Base-by-base conservation (phyloP, 2,329 filamentous ascomycete genomes). In the Passalora sequoiae region DNA sequence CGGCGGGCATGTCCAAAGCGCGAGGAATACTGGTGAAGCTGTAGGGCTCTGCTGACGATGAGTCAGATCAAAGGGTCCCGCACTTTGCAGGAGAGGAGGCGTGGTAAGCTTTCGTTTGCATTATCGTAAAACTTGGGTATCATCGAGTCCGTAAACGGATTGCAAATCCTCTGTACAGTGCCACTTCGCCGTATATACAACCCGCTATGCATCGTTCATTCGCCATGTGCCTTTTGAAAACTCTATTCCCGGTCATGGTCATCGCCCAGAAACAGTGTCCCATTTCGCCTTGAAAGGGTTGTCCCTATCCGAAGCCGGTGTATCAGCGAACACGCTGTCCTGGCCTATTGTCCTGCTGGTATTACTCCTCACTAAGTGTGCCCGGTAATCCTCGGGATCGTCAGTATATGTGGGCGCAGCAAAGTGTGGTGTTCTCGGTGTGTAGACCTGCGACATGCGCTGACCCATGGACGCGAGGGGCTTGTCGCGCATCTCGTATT, bases 291-390 rank as follows among this genome's bases (percentile, higher is more conserved):
- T 51, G 35, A 52, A 54, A 2, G 49, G 49, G 15, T 52, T 50
- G 32, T 45, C 44, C 28, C 29, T 28, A 30, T 54, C 51, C 9
- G 46, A 50, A 1, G 49, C 49, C 6, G 51, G 51, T 6, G 51
- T 54, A 9, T 54, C 51, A 9, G 43, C 49, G 36, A 51, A 54
- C n/a, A 50, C n/a, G 32, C 50, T 49, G n/a, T 51, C 44, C 28
- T 35, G 25, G 7, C 40, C 24, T 17, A 41, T 19, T 30, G 40
- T 24, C n/a, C 36, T 20, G 27, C 27, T 13, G 30, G 25, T 37
- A 12, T 40, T 24, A 25, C 27, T 29, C 37, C 48, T 31, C 31
- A 33, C 17, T n/a, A 47, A 17, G 35, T 47, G 43, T 17, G 32
- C 41, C n/a, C 48, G 38, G 24, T 43, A 47, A 17, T 51, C 42